Conservation (phyloP, 257 asterid species). For the Rubia yunnanensis region DNA sequence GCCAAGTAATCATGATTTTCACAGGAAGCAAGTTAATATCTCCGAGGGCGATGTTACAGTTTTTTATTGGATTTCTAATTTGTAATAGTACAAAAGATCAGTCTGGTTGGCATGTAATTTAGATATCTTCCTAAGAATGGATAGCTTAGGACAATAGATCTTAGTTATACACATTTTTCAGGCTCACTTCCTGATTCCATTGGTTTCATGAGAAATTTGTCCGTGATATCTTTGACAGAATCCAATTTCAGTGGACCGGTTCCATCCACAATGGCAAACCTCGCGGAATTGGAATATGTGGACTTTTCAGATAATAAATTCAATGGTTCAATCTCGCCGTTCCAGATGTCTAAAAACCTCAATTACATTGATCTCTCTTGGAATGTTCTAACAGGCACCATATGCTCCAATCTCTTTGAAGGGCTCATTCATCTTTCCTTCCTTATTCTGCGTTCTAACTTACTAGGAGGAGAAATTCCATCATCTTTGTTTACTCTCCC, state of each 20-base stretch:
- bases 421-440: background rate
- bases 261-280: constrained; percentile 15
- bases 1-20: no score
- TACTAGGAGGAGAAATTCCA: constrained; percentile 13
- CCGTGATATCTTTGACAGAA: background rate
- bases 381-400: constrained; percentile 11
- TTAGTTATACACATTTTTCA: background rate
- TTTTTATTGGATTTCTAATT: no score
- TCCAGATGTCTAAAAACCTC: background rate
- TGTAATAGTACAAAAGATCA: no score
- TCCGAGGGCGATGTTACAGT: no score
- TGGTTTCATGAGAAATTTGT: constrained; percentile 9
- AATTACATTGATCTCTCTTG: constrained; percentile 7
- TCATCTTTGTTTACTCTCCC: constrained; percentile 14
- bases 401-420: constrained; percentile 12
- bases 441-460: background rate
- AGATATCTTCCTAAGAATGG: constrained; percentile 3
- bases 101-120: no score
- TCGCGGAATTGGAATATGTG: background rate
- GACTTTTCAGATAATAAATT: constrained; percentile 16
- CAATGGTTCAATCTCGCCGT: constrained; percentile 12
- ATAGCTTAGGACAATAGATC: background rate
- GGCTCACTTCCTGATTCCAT: constrained; percentile 13
- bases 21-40: no score
- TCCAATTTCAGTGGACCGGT: constrained; percentile 20